phyloP scores from a whole-genome alignment of 768 basidiomycete genomes.

The Rhodotorula kratochvilovae region DNA sequence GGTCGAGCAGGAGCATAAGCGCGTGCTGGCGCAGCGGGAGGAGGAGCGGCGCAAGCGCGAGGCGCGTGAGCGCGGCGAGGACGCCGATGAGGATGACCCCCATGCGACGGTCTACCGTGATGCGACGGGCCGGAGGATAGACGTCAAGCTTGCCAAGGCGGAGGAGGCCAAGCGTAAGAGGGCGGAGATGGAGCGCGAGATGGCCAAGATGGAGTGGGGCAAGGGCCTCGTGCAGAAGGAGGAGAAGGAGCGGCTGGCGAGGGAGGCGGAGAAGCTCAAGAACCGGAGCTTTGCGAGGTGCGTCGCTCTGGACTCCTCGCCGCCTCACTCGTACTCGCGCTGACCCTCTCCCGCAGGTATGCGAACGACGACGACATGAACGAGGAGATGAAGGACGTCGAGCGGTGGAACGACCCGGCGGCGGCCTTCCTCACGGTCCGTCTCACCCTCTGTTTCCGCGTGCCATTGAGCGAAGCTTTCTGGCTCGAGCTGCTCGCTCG shows the following conservation, averaged over 20 bases:
- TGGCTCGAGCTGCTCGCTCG: too few relatives aligned
- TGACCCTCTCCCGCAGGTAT: constrained; percentile 45
- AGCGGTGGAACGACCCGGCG: constrained; percentile 96
- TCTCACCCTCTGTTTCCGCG: constrained; percentile 2
- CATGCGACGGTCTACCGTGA: constrained; percentile 95
- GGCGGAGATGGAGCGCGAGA: constrained; percentile 77
- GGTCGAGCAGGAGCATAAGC: constrained; percentile 47
- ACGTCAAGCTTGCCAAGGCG: constrained; percentile 75
- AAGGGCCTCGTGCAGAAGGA: constrained; percentile 88
- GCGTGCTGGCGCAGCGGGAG: constrained; percentile 49
- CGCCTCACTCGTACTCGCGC: neutral
- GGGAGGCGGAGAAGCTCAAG: constrained; percentile 66
- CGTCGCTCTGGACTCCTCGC: constrained; percentile 19
- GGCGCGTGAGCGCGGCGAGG: constrained; percentile 26
- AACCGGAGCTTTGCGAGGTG: constrained; percentile 65
- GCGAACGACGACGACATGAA: constrained; percentile 83
- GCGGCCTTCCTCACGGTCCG: constrained; percentile 81
- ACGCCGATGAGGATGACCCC: constrained; percentile 47
- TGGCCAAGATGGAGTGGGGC: constrained; percentile 94
- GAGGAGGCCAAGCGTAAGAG: constrained; percentile 77
- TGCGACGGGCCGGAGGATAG: constrained; percentile 76
- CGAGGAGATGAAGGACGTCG: constrained; percentile 70
- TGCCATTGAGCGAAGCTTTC: too few relatives aligned
- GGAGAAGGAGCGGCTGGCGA: constrained; percentile 63
- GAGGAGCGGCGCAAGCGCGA: constrained; percentile 57